A percentile compares a stretch with the other conserved stretches of the same genome.
Conservation (phyloP, 2,329 filamentous ascomycete species). For the Xylariaceae sp. region DNA sequence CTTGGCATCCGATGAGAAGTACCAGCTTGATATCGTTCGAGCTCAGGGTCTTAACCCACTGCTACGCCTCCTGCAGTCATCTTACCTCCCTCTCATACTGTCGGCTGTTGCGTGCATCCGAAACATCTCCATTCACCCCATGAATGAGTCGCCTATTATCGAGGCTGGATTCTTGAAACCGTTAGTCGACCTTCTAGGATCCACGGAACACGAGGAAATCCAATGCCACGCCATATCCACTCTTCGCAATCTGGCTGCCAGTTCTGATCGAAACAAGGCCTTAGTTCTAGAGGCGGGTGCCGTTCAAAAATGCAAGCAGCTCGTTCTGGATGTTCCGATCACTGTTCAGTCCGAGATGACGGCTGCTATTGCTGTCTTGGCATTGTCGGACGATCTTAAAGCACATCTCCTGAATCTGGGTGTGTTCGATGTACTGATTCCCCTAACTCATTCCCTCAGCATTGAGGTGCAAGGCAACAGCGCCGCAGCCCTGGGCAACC, state of each 20-base stretch:
- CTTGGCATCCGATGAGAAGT: slow-evolving; percentile 95
- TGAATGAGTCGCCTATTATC: slow-evolving; percentile 98
- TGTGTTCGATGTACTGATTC: slow-evolving; percentile 94
- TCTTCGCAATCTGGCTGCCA: slow-evolving; percentile 88
- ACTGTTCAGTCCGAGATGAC: slow-evolving; percentile 99
- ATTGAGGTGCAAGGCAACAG: slow-evolving; percentile 99
- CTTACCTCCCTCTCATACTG: slow-evolving; percentile 90
- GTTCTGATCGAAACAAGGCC: slow-evolving; percentile 95
- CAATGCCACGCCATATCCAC: slow-evolving; percentile 98
- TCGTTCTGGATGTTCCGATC: slow-evolving; percentile 86
- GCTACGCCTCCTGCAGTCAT: slow-evolving; percentile 85
- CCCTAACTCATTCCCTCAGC: slow-evolving; percentile 87
- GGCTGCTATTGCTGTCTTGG: slow-evolving; percentile 94
- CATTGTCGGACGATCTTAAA: slow-evolving; percentile 92
- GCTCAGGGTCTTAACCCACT: slow-evolving; percentile 80
- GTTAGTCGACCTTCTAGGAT: slow-evolving; percentile 86
- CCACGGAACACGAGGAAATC: slow-evolving; percentile 96
- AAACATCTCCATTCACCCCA: slow-evolving; percentile 96
- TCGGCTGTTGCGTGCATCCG: slow-evolving; percentile 97
- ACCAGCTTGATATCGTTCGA: slow-evolving; percentile 94
- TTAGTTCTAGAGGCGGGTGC: slow-evolving; percentile 94
- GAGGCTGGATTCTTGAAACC: slow-evolving; percentile 94
- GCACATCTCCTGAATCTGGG: slow-evolving; percentile 83
- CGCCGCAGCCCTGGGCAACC: slow-evolving; percentile 87
- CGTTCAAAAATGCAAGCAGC: slow-evolving; percentile 96